These are phyloP conservation scores for Lipomyces yamadae DNA, from an alignment of 805 yeast genomes.

Conservation along the genomic window DNA sequence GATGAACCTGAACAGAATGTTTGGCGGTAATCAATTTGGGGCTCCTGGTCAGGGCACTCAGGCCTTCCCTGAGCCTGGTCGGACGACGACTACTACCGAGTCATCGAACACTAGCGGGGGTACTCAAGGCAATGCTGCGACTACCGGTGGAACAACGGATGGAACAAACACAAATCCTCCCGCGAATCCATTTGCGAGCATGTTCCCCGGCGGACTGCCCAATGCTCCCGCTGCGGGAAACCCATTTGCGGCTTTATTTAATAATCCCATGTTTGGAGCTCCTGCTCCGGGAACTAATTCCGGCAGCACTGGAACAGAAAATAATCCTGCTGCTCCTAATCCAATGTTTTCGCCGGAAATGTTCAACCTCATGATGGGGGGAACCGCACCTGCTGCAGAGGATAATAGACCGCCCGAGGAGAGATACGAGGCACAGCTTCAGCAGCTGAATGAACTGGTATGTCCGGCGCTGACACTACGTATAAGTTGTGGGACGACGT, in stretches of 20 bases:
- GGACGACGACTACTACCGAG: constrained; percentile 36
- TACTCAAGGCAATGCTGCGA: constrained; percentile 11
- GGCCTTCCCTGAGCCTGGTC: constrained; percentile 46
- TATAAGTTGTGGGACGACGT: neutral
- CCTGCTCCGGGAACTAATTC: constrained; percentile 46
- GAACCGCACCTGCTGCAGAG: constrained; percentile 49
- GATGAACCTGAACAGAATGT: constrained; percentile 70
- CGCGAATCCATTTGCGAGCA: constrained; percentile 60
- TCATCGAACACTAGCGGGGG: constrained; percentile 33
- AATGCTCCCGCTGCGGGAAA: constrained; percentile 53
- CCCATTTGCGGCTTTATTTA: constrained; percentile 49
- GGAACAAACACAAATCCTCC: constrained; percentile 38
- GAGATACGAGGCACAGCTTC: constrained; percentile 69
- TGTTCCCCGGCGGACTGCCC: constrained; percentile 48
- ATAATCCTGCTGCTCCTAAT: constrained; percentile 25
- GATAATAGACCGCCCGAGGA: constrained; percentile 82
- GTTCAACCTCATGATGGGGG: constrained; percentile 27
- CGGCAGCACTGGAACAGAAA: constrained; percentile 13
- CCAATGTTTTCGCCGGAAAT: constrained; percentile 34
- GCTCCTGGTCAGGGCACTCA: constrained; percentile 43
- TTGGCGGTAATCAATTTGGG: constrained; percentile 41
- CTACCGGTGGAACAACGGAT: constrained; percentile 33
- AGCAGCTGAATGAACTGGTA: constrained; percentile 73
- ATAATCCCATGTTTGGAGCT: constrained; percentile 53
- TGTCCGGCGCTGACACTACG: neutral